These are phyloP conservation scores for Spathaspora passalidarum DNA, from an alignment of 805 yeast genomes.

Conservation along the genomic window DNA sequence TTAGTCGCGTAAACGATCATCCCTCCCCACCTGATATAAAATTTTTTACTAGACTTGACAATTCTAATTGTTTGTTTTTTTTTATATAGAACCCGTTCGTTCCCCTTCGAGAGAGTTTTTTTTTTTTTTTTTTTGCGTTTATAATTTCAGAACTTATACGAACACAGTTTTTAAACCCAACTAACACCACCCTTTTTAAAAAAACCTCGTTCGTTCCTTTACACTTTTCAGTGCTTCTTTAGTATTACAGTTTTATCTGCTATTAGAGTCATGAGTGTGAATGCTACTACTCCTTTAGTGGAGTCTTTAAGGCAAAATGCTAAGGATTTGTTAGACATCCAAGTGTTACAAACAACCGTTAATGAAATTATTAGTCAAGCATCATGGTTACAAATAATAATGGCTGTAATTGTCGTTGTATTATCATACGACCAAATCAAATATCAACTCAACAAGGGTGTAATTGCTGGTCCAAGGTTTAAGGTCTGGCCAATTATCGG, in stretches of 20 bases:
- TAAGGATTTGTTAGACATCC: slow-evolving; percentile 6
- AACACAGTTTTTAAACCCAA: not conserved
- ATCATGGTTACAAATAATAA: slow-evolving; percentile 53
- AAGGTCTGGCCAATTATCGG: slow-evolving; percentile 96
- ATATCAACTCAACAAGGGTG: slow-evolving; percentile 78
- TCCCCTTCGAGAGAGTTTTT: not conserved
- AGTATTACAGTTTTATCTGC: not conserved
- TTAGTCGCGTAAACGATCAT: too few species aligned
- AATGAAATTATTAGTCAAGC: slow-evolving; percentile 19
- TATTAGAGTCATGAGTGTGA: slow-evolving; percentile 8
- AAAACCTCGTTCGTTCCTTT: not conserved
- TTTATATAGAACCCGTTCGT: not conserved
- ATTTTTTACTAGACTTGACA: not conserved
- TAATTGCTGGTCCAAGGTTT: slow-evolving; percentile 84
- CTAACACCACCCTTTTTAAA: not conserved
- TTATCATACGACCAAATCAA: slow-evolving; percentile 71
- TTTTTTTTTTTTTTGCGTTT: not conserved
- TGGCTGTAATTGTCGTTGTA: slow-evolving; percentile 45
- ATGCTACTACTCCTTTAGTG: slow-evolving; percentile 7
- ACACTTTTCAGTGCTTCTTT: not conserved
- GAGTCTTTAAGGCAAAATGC: slow-evolving; percentile 1
- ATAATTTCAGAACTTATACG: not conserved
- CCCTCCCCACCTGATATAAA: too few species aligned
- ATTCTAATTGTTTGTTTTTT: not conserved
- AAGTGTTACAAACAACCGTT: slow-evolving; percentile 11